Base-by-base conservation (phyloP, 2,329 filamentous ascomycete species). In the Cordyceps farinosa region DNA sequence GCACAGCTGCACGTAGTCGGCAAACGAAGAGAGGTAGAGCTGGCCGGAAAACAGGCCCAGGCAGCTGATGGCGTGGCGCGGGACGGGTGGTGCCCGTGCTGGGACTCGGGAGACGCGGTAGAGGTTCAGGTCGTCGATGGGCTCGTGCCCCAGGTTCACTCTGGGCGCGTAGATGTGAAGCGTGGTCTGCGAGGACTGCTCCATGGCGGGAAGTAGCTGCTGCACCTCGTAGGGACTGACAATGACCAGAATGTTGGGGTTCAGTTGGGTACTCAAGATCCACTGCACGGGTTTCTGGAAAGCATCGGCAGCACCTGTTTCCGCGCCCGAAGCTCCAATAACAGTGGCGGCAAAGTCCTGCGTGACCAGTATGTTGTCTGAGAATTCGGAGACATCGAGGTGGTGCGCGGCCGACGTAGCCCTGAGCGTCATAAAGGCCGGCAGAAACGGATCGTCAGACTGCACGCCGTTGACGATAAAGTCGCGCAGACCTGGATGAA, bases 21-120 rank as follows among this genome's bases (percentile, higher is more conserved):
- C 63, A 51, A 79, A 83, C 0, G 77, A 80, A 0, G 70, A 72
- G 10, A 91, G 75, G 67, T 91, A 91, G 0, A 91, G 77, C 61
- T 89, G 86, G 0, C 89, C 89, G 0, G 89, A 78, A 61, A 92
- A 91, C 0, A 91, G 73, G 47, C 89, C 88, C 0, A 91, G 77
- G 63, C 84, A 77, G 0, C 77, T 73, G 0, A 50, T 8, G 22
- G 2, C 36, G 40, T 38, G 38, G 1, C 10, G 3, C 27, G 59
- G 44, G 27, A 60, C 9, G 5, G 34, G 17, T 22, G 22, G 22
- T 22, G 22, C 34, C 3, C n/a, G 30, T 7, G 17, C 15, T 27
- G n/a, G 30, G 15, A n/a, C 50, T 3, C 13, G 27, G 13, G 50
- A 38, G 6, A 52, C 30, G 3, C 8, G 13, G 30, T 52, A 52